Evolutionary conservation across 306 rosid genomes (phyloP), one percentile per base, ranked within the genome.

Genomic region (Oemleria cerasiformis): DNA sequence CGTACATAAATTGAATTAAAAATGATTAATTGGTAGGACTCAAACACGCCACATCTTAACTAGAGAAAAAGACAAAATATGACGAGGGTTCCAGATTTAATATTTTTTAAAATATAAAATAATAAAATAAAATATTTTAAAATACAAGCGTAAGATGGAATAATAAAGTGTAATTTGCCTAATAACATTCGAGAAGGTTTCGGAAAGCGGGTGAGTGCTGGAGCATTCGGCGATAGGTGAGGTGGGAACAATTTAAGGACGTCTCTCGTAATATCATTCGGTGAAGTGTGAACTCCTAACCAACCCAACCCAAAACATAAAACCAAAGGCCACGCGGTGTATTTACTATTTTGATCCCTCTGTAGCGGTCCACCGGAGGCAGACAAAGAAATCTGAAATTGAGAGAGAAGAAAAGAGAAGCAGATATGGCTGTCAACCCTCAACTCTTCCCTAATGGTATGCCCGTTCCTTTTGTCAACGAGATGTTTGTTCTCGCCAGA

Each of bases 401-500:
- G 21, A 66, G 47, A 59, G 34, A 40, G 13, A 63, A 7, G 40
- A 14, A 44, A 8, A 49, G 54, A 49, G 47, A 40, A 23, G 25
- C 12, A 17, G 25, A 73, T 21, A 93, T 94, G 99, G 96, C 99
- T 70, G 79, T 88, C 76, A 91, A 91, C 75, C 99, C 99, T 75
- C 96, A 91, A 19, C 85, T 89, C 7, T 85, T 89, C 68, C 92
- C 92, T 0, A 87, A 87, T 25, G 95, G 97, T 6, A 74, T 89
- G 91, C 97, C 99, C 3, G 90, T 89, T 81, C 87, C 97, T 63
- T 94, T 94, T 71, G 74, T 90, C 63, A 85, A 61, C 90, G 97
- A 91, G 90, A 78, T 91, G 80, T 91, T 94, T 49, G 96, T 94
- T n/a, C 67, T 94, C 81, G 88, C 91, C 77, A 82, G 99, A 94